Evolutionary conservation across 2,329 filamentous ascomycete species (phyloP).

Genomic region (Coniella vitis): DNA sequence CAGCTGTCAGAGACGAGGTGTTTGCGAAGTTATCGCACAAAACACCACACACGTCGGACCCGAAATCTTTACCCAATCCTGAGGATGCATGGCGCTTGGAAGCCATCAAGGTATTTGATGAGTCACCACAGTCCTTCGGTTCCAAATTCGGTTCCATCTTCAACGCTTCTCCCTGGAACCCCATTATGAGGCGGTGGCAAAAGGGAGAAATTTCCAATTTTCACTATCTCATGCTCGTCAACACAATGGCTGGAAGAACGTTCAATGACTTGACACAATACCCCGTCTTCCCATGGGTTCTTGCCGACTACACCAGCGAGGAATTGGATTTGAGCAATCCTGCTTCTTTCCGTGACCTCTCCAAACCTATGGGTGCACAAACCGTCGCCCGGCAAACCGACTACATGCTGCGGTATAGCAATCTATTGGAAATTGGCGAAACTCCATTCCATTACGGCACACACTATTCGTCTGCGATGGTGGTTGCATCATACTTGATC

Average conservation of each 20-base stretch:
- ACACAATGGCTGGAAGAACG: conserved; percentile 91
- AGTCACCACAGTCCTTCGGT: conserved; percentile 59
- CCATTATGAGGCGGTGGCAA: conserved; percentile 83
- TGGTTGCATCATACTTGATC: conserved; percentile 93
- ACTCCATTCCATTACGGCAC: conserved; percentile 96
- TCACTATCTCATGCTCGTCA: conserved; percentile 96
- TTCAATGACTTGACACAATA: conserved; percentile 99
- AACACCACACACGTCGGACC: conserved; percentile 71
- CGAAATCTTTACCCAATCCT: conserved; percentile 62
- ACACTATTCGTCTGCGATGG: conserved; percentile 98
- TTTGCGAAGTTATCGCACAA: conserved; percentile 69
- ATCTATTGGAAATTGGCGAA: conserved; percentile 86
- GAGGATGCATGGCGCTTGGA: conserved; percentile 93
- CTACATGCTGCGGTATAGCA: conserved; percentile 77
- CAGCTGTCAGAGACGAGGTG: conserved; percentile 69
- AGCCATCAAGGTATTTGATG: conserved; percentile 62
- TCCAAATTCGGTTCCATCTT: conserved; percentile 92
- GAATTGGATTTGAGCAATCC: conserved; percentile 83
- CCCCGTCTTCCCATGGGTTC: conserved; percentile 93
- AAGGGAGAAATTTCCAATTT: conserved; percentile 97
- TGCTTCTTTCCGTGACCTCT: conserved; percentile 79
- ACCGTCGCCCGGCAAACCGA: conserved; percentile 67
- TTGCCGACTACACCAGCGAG: conserved; percentile 92
- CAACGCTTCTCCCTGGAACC: conserved; percentile 72
- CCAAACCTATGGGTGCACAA: conserved; percentile 95